These are phyloP conservation scores for Tetraselmis chui DNA, from an alignment of 139 green algal genomes.

Conservation along the genomic window DNA sequence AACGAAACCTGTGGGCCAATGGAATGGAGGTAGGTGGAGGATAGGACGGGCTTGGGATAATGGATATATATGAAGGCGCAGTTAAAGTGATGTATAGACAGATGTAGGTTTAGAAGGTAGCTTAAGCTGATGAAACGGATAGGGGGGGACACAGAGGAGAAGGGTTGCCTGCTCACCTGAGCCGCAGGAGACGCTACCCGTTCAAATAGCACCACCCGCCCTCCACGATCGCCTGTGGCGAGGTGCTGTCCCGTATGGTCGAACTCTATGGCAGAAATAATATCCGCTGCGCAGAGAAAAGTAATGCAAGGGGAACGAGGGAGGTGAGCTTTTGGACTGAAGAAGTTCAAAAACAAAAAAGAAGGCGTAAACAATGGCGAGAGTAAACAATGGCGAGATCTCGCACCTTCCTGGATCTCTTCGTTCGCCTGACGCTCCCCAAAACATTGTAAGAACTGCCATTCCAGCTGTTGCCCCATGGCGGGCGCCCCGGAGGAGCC, in stretches of 20 bases:
- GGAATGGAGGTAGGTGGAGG: no score
- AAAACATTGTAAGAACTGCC: conserved; percentile 96
- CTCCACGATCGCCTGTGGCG: conserved; percentile 92
- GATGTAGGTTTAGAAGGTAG: no score
- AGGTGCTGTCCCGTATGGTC: conserved; percentile 83
- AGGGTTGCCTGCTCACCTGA: conserved; percentile 14
- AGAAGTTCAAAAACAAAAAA: no score
- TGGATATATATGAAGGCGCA: no score
- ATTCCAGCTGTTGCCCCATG: conserved; percentile 46
- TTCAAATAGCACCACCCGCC: conserved; percentile 96
- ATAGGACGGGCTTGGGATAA: no score
- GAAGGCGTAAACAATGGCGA: no score
- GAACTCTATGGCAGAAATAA: conserved; percentile 98
- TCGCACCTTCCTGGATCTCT: conserved; percentile 92
- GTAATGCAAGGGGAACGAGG: not conserved
- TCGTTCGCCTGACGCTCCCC: conserved; percentile 87
- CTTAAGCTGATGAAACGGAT: no score
- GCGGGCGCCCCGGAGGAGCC: not conserved
- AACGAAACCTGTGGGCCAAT: no score
- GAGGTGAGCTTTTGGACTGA: no score
- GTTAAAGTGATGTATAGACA: no score
- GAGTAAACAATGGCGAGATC: no score
- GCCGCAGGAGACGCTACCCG: conserved; percentile 35
- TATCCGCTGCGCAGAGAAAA: conserved; percentile 78
- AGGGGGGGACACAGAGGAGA: conserved; percentile 16